Evolutionary conservation across 768 basidiomycete genomes (phyloP).

Genomic region (Russula dissimulans): DNA sequence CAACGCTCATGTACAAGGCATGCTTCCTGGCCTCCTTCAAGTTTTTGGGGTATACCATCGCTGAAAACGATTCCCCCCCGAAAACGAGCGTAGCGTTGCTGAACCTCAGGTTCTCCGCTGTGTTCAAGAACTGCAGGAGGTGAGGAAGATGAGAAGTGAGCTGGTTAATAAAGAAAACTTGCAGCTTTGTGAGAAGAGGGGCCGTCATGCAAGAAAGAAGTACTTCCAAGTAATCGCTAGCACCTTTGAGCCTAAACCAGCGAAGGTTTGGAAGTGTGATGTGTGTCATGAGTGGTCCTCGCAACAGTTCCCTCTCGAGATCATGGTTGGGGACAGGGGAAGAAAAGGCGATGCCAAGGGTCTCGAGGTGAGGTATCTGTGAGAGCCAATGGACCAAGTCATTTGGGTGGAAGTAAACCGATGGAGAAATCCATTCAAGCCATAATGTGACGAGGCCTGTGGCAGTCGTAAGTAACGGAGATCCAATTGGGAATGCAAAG

Average conservation of each 20-base stretch:
- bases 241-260: background rate
- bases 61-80: background rate
- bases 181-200: background rate
- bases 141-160: background rate
- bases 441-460: too few relatives aligned
- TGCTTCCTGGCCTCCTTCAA: background rate
- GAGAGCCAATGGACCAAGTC: background rate
- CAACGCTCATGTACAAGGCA: background rate
- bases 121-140: background rate
- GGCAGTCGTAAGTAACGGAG: too few relatives aligned
- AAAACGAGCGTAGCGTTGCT: background rate
- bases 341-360: background rate
- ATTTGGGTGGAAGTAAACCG: background rate
- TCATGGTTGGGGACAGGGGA: background rate
- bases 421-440: too few relatives aligned
- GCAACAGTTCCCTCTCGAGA: background rate
- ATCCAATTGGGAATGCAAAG: too few relatives aligned
- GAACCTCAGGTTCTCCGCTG: background rate
- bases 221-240: background rate
- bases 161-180: background rate
- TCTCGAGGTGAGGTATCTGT: background rate
- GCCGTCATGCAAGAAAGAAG: background rate
- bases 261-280: background rate
- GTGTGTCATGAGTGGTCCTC: too few relatives aligned
- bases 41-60: background rate